Conservation (phyloP, 1,139 yeast genomes). For the Schizosaccharomyces versatilis region DNA sequence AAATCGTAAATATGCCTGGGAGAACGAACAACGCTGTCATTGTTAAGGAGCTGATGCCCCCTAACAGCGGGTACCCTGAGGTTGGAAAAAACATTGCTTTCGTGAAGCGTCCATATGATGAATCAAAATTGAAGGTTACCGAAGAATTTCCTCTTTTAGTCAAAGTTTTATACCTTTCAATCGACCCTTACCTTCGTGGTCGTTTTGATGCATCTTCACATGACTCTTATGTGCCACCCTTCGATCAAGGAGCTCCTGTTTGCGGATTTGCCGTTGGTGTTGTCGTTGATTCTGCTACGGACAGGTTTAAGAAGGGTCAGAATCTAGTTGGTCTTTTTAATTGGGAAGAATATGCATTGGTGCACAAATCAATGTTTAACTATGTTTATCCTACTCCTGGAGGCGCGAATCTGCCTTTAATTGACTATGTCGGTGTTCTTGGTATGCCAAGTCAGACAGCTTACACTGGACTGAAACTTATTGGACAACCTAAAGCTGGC, state of each 20-base stretch:
- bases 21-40: background rate
- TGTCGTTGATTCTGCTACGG: conserved; percentile 9
- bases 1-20: no score
- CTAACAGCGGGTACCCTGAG: background rate
- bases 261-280: conserved; percentile 10
- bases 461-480: conserved; percentile 30
- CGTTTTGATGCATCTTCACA: conserved; percentile 10
- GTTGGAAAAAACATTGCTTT: background rate
- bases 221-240: conserved; percentile 11
- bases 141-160: conserved; percentile 11
- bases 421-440: conserved; percentile 22
- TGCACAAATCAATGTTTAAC: conserved; percentile 4
- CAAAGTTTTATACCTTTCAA: conserved; percentile 11
- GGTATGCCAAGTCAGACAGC: conserved; percentile 47
- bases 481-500: conserved; percentile 13
- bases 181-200: conserved; percentile 14
- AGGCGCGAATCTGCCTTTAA: conserved; percentile 9
- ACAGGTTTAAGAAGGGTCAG: conserved; percentile 8
- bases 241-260: conserved; percentile 9
- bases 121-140: conserved; percentile 16
- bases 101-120: conserved; percentile 14
- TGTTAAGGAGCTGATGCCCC: background rate
- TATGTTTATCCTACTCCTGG: conserved; percentile 3
- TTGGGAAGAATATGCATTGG: conserved; percentile 8
- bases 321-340: conserved; percentile 6